Conservation (phyloP, 2,329 filamentous ascomycete genomes). For the Phaeoacremonium minimum region DNA sequence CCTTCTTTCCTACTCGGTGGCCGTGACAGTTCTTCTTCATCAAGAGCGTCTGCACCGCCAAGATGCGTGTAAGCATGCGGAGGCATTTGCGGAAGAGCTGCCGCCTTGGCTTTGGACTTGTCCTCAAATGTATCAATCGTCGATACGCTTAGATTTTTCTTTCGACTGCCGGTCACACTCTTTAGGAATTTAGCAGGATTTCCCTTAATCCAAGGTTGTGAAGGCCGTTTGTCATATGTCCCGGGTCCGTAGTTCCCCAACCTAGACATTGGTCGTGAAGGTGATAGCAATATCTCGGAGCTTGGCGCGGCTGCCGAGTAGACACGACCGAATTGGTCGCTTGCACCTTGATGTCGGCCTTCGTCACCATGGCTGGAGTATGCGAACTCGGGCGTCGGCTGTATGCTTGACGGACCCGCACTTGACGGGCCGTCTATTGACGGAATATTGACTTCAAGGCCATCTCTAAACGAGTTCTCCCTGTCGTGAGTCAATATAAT, state of each 20-base stretch:
- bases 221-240: not conserved
- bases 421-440: slow-evolving; percentile 12
- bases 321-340: too few relatives aligned
- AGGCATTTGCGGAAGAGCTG: too few relatives aligned
- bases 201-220: not conserved
- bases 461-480: slow-evolving; percentile 18
- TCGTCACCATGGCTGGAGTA: slow-evolving; percentile 7
- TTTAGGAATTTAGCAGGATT: not conserved
- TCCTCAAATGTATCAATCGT: not conserved
- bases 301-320: too few relatives aligned
- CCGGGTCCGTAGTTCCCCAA: too few relatives aligned
- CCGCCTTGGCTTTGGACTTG: too few relatives aligned
- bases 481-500: slow-evolving; percentile 12
- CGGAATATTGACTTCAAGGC: slow-evolving; percentile 22
- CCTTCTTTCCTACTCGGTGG: not conserved
- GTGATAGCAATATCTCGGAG: too few relatives aligned
- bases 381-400: slow-evolving; percentile 15
- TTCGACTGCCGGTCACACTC: not conserved
- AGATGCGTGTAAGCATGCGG: too few relatives aligned
- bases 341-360: too few relatives aligned
- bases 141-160: not conserved
- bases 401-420: slow-evolving; percentile 14
- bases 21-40: not conserved
- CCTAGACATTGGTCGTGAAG: too few relatives aligned
- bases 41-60: too few relatives aligned